phyloP scores from a whole-genome alignment of 805 yeast genomes.

The Cyberlindnera petersonii region DNA sequence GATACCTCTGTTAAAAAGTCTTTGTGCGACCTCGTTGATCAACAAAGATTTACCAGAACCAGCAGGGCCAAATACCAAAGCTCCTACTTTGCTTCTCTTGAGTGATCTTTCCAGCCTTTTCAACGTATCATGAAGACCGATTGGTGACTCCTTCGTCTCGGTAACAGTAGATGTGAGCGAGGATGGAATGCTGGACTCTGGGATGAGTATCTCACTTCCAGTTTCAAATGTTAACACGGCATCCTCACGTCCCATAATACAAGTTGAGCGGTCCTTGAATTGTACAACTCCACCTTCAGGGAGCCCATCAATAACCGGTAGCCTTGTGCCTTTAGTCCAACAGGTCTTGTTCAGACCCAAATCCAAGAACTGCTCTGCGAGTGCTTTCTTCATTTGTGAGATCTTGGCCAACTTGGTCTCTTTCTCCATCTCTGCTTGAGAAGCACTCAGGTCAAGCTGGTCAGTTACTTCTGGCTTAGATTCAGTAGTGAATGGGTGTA shows the following conservation, averaged over 20 bases:
- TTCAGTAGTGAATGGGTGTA: conserved; percentile 52
- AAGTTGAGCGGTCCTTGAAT: conserved; percentile 38
- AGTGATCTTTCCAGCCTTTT: conserved; percentile 38
- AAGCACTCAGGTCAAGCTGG: conserved; percentile 22
- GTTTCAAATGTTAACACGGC: conserved; percentile 41
- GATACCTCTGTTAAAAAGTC: conserved; percentile 37
- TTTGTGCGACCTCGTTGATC: conserved; percentile 38
- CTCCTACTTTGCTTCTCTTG: conserved; percentile 46
- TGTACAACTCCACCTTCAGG: conserved; percentile 61
- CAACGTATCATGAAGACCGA: conserved; percentile 54
- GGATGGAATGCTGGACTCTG: conserved; percentile 21
- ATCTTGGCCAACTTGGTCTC: conserved; percentile 20
- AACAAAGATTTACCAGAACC: conserved; percentile 81
- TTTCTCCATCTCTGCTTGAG: conserved; percentile 19
- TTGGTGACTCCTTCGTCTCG: conserved; percentile 30
- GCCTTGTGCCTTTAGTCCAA: conserved; percentile 46
- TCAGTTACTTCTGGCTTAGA: conserved; percentile 32
- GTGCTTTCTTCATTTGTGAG: conserved; percentile 22
- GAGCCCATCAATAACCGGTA: conserved; percentile 48
- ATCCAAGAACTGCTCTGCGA: conserved; percentile 18
- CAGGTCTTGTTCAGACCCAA: conserved; percentile 30
- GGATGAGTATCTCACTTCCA: conserved; percentile 40
- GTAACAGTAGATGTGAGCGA: background rate
- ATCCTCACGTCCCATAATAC: conserved; percentile 38
- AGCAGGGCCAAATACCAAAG: conserved; percentile 64